These are phyloP conservation scores for Monosporascus ibericus DNA, from an alignment of 2,329 filamentous ascomycete species.

Conservation along the genomic window DNA sequence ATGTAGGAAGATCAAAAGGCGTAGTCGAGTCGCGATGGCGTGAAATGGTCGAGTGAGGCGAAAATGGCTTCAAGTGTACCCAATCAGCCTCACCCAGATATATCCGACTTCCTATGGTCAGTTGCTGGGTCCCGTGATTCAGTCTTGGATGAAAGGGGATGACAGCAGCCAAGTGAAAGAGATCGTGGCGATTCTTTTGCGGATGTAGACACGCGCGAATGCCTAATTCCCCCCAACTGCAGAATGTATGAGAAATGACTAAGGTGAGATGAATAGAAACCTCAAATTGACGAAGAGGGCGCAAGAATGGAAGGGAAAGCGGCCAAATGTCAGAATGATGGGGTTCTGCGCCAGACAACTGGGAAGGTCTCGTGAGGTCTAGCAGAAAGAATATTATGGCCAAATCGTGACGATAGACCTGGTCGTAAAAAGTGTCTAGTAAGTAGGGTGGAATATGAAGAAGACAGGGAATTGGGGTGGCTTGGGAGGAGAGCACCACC, in stretches of 20 bases:
- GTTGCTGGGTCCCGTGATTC: not conserved
- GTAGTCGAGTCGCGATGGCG: not conserved
- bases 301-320: not conserved
- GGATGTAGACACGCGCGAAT: not conserved
- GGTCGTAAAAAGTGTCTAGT: conserved; percentile 1
- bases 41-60: not conserved
- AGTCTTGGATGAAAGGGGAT: not conserved
- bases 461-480: not conserved
- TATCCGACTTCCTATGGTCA: not conserved
- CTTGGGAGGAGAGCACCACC: not conserved
- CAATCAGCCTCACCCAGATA: not conserved
- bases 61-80: not conserved
- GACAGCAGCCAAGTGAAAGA: not conserved
- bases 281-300: not conserved
- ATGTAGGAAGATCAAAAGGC: not conserved
- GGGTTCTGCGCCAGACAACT: not conserved
- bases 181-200: not conserved
- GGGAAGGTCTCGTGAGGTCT: not conserved
- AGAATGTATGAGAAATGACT: not conserved
- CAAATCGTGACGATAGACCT: not conserved
- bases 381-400: not conserved
- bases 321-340: not conserved
- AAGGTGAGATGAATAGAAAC: not conserved
- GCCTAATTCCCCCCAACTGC: not conserved
- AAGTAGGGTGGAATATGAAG: not conserved